Conservation (phyloP, 2,329 filamentous ascomycete species). For the Trichoderma sp. region DNA sequence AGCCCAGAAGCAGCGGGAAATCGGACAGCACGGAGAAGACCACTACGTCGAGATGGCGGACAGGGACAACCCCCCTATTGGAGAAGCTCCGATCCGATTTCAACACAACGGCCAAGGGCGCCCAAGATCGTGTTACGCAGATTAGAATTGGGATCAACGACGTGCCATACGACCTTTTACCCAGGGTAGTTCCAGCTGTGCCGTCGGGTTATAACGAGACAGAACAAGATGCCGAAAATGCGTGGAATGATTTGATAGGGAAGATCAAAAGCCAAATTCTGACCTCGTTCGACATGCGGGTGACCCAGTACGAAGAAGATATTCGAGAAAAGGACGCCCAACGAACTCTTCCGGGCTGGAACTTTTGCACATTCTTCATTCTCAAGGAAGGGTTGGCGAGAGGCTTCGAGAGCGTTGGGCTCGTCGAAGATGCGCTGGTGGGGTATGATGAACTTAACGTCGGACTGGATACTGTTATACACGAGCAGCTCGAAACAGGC, state of each 20-base stretch:
- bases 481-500: constrained; percentile 68
- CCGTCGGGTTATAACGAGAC: constrained; percentile 70
- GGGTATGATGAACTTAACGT: constrained; percentile 93
- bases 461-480: constrained; percentile 80
- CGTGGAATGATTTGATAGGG: constrained; percentile 80
- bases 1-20: constrained; percentile 67
- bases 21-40: constrained; percentile 67
- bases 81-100: constrained; percentile 93
- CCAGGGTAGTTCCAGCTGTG: constrained; percentile 65
- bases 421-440: constrained; percentile 92
- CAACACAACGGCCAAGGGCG: constrained; percentile 71
- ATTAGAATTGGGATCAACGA: constrained; percentile 76
- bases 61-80: constrained; percentile 78
- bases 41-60: constrained; percentile 73
- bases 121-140: constrained; percentile 79
- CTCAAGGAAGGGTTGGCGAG: constrained; percentile 92
- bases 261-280: constrained; percentile 89
- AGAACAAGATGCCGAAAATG: constrained; percentile 75
- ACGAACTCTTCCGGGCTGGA: constrained; percentile 88
- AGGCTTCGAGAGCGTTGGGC: constrained; percentile 92
- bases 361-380: constrained; percentile 99
- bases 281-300: constrained; percentile 85
- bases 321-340: constrained; percentile 93
- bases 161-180: constrained; percentile 66
- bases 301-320: constrained; percentile 94